These are phyloP conservation scores for Cryphonectria parasitica DNA, from an alignment of 2,329 filamentous ascomycete species.

Conservation along the genomic window DNA sequence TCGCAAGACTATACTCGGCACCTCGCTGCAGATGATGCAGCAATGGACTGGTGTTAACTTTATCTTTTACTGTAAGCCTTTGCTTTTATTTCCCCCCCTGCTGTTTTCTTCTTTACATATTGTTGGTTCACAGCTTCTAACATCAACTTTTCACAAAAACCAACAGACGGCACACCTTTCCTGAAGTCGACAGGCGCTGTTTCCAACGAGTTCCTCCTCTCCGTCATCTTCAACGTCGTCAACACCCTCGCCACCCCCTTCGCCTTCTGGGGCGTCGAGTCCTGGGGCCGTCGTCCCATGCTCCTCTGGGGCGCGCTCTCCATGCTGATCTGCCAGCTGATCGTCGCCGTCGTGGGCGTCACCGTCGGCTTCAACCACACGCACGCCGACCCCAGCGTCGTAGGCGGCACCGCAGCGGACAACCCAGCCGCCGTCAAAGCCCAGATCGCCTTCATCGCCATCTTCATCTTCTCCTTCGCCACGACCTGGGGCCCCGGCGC, in stretches of 20 bases:
- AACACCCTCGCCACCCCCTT: constrained; percentile 74
- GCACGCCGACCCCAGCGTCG: not conserved
- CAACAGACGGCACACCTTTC: constrained; percentile 62
- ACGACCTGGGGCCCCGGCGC: constrained; percentile 68
- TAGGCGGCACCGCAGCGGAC: constrained; percentile 49
- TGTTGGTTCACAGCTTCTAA: not conserved
- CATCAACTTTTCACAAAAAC: not conserved
- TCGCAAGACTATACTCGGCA: constrained; percentile 60
- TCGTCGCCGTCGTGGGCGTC: constrained; percentile 65
- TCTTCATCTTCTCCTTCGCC: constrained; percentile 82
- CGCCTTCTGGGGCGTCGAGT: constrained; percentile 74
- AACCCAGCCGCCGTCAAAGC: constrained; percentile 46
- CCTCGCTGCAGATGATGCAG: constrained; percentile 64
- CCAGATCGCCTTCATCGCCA: constrained; percentile 75
- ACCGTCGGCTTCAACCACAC: constrained; percentile 36
- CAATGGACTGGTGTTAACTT: constrained; percentile 66
- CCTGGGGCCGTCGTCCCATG: constrained; percentile 68
- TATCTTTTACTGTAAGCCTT: constrained; percentile 63
- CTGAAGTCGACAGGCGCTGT: constrained; percentile 51
- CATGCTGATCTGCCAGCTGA: constrained; percentile 72
- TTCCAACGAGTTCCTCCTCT: constrained; percentile 70
- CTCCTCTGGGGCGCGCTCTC: constrained; percentile 70
- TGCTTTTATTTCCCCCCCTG: too few species aligned
- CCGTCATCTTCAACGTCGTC: constrained; percentile 74
- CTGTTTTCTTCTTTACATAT: not conserved